Conservation (phyloP, 371 early-diverging fungal species). For the Mortierella sp. region DNA sequence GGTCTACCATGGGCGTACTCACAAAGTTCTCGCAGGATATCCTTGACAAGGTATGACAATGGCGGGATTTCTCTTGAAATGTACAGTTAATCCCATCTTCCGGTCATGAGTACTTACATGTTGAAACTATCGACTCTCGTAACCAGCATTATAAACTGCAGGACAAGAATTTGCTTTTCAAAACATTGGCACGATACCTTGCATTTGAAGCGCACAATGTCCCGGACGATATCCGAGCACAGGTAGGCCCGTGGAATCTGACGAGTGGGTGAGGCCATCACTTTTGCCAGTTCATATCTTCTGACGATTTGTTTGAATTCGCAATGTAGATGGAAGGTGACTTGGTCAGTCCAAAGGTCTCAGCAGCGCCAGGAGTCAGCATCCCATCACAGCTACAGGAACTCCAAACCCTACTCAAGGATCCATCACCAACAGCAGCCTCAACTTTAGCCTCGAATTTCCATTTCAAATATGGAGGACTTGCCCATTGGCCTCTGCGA, state of each 20-base stretch:
- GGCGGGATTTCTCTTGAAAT: too few relatives aligned
- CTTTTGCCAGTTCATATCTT: too few relatives aligned
- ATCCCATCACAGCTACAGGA: slow-evolving; percentile 55
- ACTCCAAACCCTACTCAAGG: slow-evolving; percentile 53
- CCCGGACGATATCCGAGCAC: slow-evolving; percentile 42
- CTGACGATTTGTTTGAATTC: too few relatives aligned
- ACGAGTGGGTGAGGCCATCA: too few relatives aligned
- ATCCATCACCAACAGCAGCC: slow-evolving; percentile 38
- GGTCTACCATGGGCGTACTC: slow-evolving; percentile 63
- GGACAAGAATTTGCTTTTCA: slow-evolving; percentile 33
- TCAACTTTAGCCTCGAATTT: slow-evolving; percentile 56
- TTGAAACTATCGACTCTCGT: too few relatives aligned
- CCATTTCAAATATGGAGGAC: slow-evolving; percentile 56
- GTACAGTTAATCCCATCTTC: too few relatives aligned
- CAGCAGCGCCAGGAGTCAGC: not conserved
- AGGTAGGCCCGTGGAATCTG: too few relatives aligned
- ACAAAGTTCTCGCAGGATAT: slow-evolving; percentile 52
- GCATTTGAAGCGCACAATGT: slow-evolving; percentile 42
- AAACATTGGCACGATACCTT: slow-evolving; percentile 36
- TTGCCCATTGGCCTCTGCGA: slow-evolving; percentile 55
- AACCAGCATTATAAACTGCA: slow-evolving; percentile 58
- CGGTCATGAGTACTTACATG: too few relatives aligned
- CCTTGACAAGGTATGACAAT: slow-evolving; percentile 38
- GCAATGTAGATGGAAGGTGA: slow-evolving; percentile 29
- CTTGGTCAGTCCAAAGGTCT: slow-evolving; percentile 14